Evolutionary conservation across 805 yeast genomes (phyloP).

Genomic region (Starmerella gropengiesseri): DNA sequence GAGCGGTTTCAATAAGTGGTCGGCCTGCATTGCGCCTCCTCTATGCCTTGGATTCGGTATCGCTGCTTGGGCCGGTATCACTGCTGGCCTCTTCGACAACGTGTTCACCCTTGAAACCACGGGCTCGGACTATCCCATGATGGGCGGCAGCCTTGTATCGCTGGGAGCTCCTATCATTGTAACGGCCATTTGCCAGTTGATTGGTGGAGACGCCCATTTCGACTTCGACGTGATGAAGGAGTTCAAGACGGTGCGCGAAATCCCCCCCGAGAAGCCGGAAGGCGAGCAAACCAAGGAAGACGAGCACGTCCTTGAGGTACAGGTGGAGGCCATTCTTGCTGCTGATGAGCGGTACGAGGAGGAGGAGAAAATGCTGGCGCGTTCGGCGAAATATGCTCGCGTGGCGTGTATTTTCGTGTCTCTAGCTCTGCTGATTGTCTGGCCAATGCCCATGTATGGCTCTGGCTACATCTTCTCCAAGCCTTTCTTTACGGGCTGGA

Average conservation of each 20-base stretch:
- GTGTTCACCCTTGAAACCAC: conserved; percentile 43
- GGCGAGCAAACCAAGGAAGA: conserved; percentile 7
- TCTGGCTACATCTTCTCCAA: conserved; percentile 62
- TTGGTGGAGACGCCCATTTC: conserved; percentile 59
- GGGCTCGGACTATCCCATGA: conserved; percentile 79
- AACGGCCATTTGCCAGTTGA: conserved; percentile 53
- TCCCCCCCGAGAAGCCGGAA: conserved; percentile 17
- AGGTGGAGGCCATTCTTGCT: conserved; percentile 8
- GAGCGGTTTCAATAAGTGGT: conserved; percentile 47
- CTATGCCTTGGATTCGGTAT: conserved; percentile 66
- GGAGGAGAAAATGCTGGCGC: conserved; percentile 43
- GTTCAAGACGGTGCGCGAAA: conserved; percentile 42
- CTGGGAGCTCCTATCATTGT: conserved; percentile 58
- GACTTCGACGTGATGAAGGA: conserved; percentile 55
- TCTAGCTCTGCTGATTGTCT: conserved; percentile 52
- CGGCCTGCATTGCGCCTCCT: conserved; percentile 68
- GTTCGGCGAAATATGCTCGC: conserved; percentile 52
- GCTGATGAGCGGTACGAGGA: conserved; percentile 25
- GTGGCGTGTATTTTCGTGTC: conserved; percentile 51
- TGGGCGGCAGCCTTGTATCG: conserved; percentile 79
- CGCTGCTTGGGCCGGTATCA: conserved; percentile 47
- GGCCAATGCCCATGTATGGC: conserved; percentile 97
- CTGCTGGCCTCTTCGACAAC: conserved; percentile 34
- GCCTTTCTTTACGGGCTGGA: conserved; percentile 80
- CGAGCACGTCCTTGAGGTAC: conserved; percentile 9